Conservation (phyloP, 805 yeast species). For the Isabelozyma rhagii region DNA sequence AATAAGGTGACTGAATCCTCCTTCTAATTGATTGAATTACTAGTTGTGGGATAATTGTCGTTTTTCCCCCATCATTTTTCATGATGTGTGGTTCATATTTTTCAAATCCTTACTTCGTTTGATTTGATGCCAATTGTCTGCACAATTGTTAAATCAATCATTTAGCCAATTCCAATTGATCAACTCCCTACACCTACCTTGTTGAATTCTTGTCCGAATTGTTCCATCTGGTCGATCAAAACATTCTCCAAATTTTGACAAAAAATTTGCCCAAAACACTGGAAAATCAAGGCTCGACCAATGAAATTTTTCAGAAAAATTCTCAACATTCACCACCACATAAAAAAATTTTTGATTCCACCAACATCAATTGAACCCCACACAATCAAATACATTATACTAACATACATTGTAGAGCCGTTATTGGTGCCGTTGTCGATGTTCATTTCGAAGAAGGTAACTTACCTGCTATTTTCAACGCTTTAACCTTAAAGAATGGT, state of each 20-base stretch:
- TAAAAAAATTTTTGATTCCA: neutral
- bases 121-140: neutral
- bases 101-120: too few species aligned
- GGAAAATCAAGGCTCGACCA: slow-evolving; percentile 15
- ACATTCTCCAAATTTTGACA: neutral
- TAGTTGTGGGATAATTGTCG: too few species aligned
- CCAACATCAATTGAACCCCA: neutral
- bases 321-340: neutral
- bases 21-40: too few species aligned
- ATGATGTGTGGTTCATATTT: too few species aligned
- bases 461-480: slow-evolving; percentile 96
- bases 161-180: too few species aligned
- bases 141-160: too few species aligned
- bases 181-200: too few species aligned
- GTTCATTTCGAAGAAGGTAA: slow-evolving; percentile 97
- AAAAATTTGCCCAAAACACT: neutral
- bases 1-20: too few species aligned
- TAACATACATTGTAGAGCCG: slow-evolving; percentile 62
- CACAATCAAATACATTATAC: slow-evolving; percentile 15
- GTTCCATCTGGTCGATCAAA: neutral
- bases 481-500: slow-evolving; percentile 82
- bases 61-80: too few species aligned
- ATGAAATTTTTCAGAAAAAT: slow-evolving; percentile 19
- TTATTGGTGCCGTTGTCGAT: slow-evolving; percentile 98
- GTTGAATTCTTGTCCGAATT: neutral